Base-by-base conservation (phyloP, 2,329 filamentous ascomycete genomes). In the Cladosporium sp. region DNA sequence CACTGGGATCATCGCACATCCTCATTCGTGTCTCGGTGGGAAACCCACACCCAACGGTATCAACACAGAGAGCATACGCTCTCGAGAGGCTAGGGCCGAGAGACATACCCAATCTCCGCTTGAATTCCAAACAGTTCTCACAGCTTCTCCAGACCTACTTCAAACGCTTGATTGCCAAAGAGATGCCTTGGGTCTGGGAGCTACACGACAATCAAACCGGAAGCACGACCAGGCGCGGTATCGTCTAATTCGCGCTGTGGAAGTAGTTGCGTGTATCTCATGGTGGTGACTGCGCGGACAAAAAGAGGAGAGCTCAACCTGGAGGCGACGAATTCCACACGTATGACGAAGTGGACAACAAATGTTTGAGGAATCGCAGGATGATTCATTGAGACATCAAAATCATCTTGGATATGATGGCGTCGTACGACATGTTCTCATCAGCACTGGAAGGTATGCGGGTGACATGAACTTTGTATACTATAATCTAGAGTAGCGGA, bases 121-220 rank as follows among this genome's bases (percentile, higher is more conserved):
- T 56, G 4, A 13, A 2, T 3, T 36, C 53, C 16, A 32, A 16
- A 2, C 1, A 11, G 5, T 56, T 36, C 30, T 34, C 53, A 2
- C 53, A 36, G 23, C n/a, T 56, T 18, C 30, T 30, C 11, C 53
- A 34, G 13, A 21, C 30, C 3, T 36, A 21, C 14, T 56, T 56
- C 26, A n/a, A 30, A 23, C 18, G 11, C 11, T n/a, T 36, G 21
- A 36, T 56, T 25, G 3, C 30, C 21, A 5, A 21, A 13, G n/a
- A 56, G 13, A 56, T 56, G 53, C 53, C 53, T 14, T 56, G 53
- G 53, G 18, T 56, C 2, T 56, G 53, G 53, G 53, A 56, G n/a
- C 30, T 56, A 3, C 25, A 56, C 13, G 30, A 56, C 1, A 21
- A 5, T 8, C n/a, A 32, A 2, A 13, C 16, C 7, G 21, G 18